phyloP scores from a whole-genome alignment of 2,329 filamentous ascomycete species.

The Xylaria sp. region DNA sequence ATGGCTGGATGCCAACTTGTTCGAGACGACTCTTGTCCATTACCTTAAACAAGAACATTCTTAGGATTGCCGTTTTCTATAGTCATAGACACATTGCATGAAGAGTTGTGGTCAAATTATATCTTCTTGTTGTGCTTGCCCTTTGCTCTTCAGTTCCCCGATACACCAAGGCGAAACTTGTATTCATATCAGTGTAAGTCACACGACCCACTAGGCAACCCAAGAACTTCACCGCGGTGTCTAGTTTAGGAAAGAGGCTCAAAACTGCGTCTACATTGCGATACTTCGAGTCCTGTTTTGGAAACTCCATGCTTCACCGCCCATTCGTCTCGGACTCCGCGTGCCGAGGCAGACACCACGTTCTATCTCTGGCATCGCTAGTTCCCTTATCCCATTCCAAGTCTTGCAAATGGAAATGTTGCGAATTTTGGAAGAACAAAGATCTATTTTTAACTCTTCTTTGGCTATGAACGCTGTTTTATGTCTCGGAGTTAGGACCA shows the following conservation, averaged over 20 bases:
- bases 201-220: not conserved
- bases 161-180: not conserved
- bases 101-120: too few species aligned
- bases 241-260: not conserved
- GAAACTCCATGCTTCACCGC: not conserved
- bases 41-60: not conserved
- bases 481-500: too few species aligned
- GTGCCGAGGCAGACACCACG: too few species aligned
- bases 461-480: too few species aligned
- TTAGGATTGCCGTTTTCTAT: not conserved
- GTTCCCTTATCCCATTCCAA: too few species aligned
- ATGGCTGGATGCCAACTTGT: not conserved
- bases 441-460: too few species aligned
- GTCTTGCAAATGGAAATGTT: too few species aligned
- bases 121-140: too few species aligned
- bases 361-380: too few species aligned
- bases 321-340: not conserved
- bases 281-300: not conserved
- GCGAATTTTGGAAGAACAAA: too few species aligned
- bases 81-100: not conserved
- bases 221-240: too few species aligned
- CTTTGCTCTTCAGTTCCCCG: not conserved
- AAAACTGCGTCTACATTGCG: not conserved
- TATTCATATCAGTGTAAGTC: not conserved
- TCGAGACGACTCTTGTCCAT: not conserved